phyloP scores from a whole-genome alignment of 2,329 filamentous ascomycete genomes.

The Blastomyces silverae region DNA sequence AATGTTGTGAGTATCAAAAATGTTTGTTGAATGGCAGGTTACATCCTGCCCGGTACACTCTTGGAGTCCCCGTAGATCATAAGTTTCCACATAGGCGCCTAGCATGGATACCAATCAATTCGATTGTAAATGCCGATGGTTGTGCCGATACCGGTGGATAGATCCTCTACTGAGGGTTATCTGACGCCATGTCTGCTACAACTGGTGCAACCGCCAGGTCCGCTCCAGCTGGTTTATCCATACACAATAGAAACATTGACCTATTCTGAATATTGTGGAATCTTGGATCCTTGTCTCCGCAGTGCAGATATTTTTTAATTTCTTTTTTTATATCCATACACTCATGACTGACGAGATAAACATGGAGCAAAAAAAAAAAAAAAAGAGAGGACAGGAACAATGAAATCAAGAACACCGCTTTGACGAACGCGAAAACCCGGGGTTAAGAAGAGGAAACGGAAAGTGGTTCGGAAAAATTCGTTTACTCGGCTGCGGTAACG shows the following conservation, averaged over 20 bases:
- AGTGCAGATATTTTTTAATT: constrained; percentile 1
- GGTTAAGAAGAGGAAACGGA: constrained; percentile 27
- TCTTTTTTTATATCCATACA: constrained; percentile 11
- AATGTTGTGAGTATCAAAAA: neutral
- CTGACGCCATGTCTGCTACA: neutral
- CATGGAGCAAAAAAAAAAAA: constrained; percentile 28
- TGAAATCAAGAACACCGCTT: constrained; percentile 22
- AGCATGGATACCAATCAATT: neutral
- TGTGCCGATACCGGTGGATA: no score
- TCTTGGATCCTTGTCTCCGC: constrained; percentile 2
- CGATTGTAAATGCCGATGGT: neutral
- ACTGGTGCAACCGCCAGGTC: neutral
- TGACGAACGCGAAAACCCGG: constrained; percentile 23
- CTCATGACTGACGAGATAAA: constrained; percentile 11
- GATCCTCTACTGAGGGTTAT: neutral
- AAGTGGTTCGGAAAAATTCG: constrained; percentile 24
- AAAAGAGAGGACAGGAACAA: constrained; percentile 27
- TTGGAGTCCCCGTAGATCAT: no score
- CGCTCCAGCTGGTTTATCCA: neutral
- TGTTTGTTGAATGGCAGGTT: neutral
- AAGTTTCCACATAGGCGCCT: neutral
- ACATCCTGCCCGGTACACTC: neutral
- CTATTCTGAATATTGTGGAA: neutral
- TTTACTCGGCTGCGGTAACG: constrained; percentile 41
- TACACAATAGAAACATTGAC: neutral